Percentiles rank a stretch among this genome's conserved stretches.
phyloP scores from a whole-genome alignment of 2,329 filamentous ascomycete genomes.

The Fusarium buharicum region DNA sequence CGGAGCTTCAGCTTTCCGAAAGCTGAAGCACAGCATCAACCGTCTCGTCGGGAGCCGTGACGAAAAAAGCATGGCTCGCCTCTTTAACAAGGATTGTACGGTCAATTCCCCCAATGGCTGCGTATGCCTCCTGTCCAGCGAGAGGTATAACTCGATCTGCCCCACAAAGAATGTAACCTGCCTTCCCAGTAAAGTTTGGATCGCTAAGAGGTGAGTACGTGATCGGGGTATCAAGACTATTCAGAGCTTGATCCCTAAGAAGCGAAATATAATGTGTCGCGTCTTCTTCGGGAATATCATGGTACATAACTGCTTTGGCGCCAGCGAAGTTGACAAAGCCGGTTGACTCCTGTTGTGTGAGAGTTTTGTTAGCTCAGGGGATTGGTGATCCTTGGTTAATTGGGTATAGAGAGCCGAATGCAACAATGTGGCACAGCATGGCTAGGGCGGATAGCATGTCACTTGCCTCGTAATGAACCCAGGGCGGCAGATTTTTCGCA shows the following conservation, averaged over 20 bases:
- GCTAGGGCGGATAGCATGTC: background rate
- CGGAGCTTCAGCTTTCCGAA: too few relatives aligned
- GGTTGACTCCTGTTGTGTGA: background rate
- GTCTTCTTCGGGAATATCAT: background rate
- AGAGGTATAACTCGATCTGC: conserved; percentile 8
- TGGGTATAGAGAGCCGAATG: background rate
- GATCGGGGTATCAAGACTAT: background rate
- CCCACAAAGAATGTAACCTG: conserved; percentile 5
- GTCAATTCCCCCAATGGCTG: background rate
- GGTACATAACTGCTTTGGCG: conserved; percentile 10
- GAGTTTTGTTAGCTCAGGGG: background rate
- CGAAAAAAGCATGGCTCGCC: conserved; percentile 18
- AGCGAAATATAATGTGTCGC: background rate
- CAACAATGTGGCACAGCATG: background rate
- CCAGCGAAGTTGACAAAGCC: conserved; percentile 6
- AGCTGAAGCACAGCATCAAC: background rate
- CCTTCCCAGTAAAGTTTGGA: background rate
- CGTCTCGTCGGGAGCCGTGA: background rate
- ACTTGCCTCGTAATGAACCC: conserved; percentile 6
- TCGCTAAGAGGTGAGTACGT: conserved; percentile 14
- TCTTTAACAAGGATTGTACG: background rate
- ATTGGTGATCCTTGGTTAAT: too few relatives aligned
- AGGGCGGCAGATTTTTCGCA: background rate
- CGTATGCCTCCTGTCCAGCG: conserved; percentile 5
- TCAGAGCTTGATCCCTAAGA: background rate